Percentiles rank a stretch among this genome's conserved stretches.
phyloP scores from a whole-genome alignment of 257 asterid genomes.

The Solanum sejunctum region DNA sequence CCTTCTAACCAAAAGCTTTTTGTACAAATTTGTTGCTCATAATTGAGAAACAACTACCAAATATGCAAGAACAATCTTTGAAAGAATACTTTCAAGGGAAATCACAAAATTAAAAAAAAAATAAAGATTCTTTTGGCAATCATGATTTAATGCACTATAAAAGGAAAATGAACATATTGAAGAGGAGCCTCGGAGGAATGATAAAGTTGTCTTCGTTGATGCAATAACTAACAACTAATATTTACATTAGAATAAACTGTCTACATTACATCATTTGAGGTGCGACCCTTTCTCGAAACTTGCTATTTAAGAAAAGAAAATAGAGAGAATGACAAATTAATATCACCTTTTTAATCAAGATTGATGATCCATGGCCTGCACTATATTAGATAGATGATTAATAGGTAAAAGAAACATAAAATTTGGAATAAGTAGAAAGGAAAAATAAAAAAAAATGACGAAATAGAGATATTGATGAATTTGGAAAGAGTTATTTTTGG shows the following conservation, averaged over 20 bases:
- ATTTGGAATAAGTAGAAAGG: background rate
- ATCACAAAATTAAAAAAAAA: background rate
- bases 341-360: background rate
- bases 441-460: background rate
- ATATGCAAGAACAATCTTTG: background rate
- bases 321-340: background rate
- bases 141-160: background rate
- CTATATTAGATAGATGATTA: background rate
- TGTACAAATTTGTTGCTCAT: background rate
- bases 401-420: background rate
- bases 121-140: background rate
- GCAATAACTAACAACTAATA: background rate
- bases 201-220: background rate
- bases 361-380: background rate
- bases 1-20: background rate
- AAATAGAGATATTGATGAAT: background rate
- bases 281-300: background rate
- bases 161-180: background rate
- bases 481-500: background rate
- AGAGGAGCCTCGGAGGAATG: background rate
- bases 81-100: background rate
- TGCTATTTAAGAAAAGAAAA: background rate
- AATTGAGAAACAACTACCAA: background rate
- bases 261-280: background rate
- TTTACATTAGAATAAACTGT: background rate